phyloP scores from a whole-genome alignment of 1,284 basidiomycete species.

The Volvariella volvacea region DNA sequence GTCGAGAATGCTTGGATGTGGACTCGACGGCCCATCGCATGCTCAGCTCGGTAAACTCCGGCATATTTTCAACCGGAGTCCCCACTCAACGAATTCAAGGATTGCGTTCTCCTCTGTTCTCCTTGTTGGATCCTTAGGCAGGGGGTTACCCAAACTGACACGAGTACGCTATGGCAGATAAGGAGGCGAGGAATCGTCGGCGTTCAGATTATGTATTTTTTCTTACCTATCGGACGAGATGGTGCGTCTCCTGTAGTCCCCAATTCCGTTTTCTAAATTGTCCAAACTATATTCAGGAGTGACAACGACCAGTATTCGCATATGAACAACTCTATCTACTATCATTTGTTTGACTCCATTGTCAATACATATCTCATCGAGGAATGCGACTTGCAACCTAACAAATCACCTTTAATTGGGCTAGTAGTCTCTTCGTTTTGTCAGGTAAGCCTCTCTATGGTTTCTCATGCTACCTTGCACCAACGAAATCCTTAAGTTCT shows the following conservation, averaged over 20 bases:
- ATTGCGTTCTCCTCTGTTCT: no score
- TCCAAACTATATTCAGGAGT: slow-evolving; percentile 38
- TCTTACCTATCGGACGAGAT: slow-evolving; percentile 59
- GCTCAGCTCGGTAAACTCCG: no score
- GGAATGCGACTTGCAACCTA: slow-evolving; percentile 44
- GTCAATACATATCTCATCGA: slow-evolving; percentile 68
- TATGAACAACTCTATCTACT: slow-evolving; percentile 74
- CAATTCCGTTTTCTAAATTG: neutral
- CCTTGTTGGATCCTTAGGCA: no score
- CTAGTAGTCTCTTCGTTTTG: slow-evolving; percentile 69
- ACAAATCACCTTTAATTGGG: slow-evolving; percentile 48
- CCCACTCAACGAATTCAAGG: no score
- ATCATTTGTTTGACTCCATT: slow-evolving; percentile 72
- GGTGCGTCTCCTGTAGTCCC: slow-evolving; percentile 33
- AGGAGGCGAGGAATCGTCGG: no score
- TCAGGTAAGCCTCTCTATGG: slow-evolving; percentile 29
- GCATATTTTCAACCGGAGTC: no score
- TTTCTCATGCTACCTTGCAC: slow-evolving; percentile 1
- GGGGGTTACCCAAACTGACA: no score
- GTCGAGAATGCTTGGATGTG: no score
- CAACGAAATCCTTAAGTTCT: slow-evolving; percentile 35
- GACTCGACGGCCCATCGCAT: no score
- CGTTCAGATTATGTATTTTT: slow-evolving; percentile 47
- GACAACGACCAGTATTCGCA: slow-evolving; percentile 80
- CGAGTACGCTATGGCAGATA: no score